These are phyloP conservation scores for Blastobotrys terrestris DNA, from an alignment of 805 yeast species.

Conservation along the genomic window DNA sequence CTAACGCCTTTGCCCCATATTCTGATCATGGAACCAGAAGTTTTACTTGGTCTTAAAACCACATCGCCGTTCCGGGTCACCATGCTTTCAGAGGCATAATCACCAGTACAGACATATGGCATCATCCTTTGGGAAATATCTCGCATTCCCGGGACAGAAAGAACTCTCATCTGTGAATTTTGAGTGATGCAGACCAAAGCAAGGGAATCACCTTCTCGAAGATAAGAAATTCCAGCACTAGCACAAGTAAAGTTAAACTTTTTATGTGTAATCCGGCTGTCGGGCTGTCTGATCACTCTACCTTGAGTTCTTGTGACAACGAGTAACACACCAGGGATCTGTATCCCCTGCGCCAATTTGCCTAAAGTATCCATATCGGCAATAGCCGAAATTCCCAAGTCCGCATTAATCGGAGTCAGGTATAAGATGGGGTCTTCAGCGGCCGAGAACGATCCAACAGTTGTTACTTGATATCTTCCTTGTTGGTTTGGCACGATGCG, in stretches of 20 bases:
- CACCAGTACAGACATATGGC: constrained; percentile 38
- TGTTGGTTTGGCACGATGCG: constrained; percentile 56
- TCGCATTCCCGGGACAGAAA: constrained; percentile 55
- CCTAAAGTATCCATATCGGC: constrained; percentile 57
- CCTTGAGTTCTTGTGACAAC: constrained; percentile 54
- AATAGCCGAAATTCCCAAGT: constrained; percentile 55
- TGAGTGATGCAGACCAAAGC: constrained; percentile 19
- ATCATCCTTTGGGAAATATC: constrained; percentile 48
- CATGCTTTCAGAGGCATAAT: constrained; percentile 37
- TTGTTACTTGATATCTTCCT: constrained; percentile 56
- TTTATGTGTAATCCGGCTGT: constrained; percentile 57
- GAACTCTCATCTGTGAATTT: constrained; percentile 23
- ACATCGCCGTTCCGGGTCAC: constrained; percentile 38
- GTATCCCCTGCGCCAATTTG: constrained; percentile 53
- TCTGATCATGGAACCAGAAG: constrained; percentile 49
- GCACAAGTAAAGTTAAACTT: constrained; percentile 47
- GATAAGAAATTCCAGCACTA: constrained; percentile 47
- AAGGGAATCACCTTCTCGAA: constrained; percentile 40
- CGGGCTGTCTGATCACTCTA: constrained; percentile 55
- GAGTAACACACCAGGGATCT: constrained; percentile 57
- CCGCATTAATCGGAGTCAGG: constrained; percentile 53
- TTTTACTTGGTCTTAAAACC: constrained; percentile 46
- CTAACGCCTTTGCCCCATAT: constrained; percentile 40
- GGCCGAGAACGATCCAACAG: constrained; percentile 42
- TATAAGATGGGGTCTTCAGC: constrained; percentile 48